These are phyloP conservation scores for Paraphaeosphaeria sporulosa DNA, from an alignment of 2,329 filamentous ascomycete genomes.

Conservation along the genomic window DNA sequence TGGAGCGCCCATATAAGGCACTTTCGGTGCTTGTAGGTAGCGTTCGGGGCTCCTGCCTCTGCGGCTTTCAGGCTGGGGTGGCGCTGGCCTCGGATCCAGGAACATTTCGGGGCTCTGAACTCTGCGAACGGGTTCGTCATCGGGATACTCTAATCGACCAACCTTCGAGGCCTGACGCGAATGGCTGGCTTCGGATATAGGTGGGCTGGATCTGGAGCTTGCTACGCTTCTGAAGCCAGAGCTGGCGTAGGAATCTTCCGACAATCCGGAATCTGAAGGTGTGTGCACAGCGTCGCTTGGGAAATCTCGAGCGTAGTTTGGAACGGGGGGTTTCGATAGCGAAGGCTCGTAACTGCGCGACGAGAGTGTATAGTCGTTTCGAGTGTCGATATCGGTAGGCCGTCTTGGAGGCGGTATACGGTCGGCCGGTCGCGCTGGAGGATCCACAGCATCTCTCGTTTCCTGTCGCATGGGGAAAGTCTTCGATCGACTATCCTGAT, in stretches of 20 bases:
- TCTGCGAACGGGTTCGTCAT: conserved; percentile 35
- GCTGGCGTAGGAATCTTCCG: conserved; percentile 47
- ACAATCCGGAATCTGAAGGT: conserved; percentile 51
- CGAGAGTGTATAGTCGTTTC: conserved; percentile 32
- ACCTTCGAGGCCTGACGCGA: conserved; percentile 43
- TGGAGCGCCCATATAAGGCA: conserved; percentile 30
- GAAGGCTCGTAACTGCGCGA: conserved; percentile 32
- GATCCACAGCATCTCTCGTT: conserved; percentile 27
- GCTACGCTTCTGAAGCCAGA: conserved; percentile 43
- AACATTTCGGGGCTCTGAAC: conserved; percentile 42
- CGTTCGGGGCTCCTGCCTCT: conserved; percentile 31
- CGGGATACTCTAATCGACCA: conserved; percentile 29
- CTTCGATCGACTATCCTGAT: conserved; percentile 27
- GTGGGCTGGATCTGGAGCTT: conserved; percentile 50
- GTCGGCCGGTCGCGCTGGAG: conserved; percentile 39
- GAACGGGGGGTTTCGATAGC: conserved; percentile 24
- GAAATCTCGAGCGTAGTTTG: conserved; percentile 30
- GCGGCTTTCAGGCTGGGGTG: conserved; percentile 22
- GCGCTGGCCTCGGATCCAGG: conserved; percentile 25
- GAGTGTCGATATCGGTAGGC: conserved; percentile 29
- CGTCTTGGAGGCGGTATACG: conserved; percentile 29
- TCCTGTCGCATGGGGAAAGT: conserved; percentile 33
- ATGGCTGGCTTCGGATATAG: conserved; percentile 44
- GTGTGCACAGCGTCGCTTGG: conserved; percentile 44
- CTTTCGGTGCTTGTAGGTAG: conserved; percentile 30